phyloP scores from a whole-genome alignment of 2,329 filamentous ascomycete genomes.

The Ophiocordyceps australis region DNA sequence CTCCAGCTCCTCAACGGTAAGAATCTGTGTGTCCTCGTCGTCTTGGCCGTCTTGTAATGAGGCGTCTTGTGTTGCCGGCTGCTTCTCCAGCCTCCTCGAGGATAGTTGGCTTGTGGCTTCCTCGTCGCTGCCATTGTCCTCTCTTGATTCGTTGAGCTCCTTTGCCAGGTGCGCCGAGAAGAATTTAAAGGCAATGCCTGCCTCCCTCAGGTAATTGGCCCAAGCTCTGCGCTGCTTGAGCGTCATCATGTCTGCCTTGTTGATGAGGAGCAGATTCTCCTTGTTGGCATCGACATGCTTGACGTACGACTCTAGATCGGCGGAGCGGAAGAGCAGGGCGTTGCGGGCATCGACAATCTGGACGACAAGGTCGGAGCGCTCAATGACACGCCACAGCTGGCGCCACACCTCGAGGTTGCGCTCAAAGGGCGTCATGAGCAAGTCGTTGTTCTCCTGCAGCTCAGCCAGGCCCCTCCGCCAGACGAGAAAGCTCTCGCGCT shows the following conservation, averaged over 20 bases:
- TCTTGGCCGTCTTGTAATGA: constrained; percentile 6
- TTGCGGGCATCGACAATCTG: constrained; percentile 98
- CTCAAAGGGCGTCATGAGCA: constrained; percentile 96
- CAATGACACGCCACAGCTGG: constrained; percentile 94
- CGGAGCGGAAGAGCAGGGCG: constrained; percentile 81
- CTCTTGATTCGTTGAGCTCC: constrained; percentile 62
- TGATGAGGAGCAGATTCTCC: constrained; percentile 81
- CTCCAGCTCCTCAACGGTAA: constrained; percentile 87
- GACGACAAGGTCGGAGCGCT: constrained; percentile 85
- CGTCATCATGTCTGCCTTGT: constrained; percentile 99
- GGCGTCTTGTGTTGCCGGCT: constrained; percentile 6
- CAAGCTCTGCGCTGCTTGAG: constrained; percentile 62
- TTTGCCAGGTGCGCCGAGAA: constrained; percentile 91
- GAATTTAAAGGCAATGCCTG: constrained; percentile 80
- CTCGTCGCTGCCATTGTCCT: constrained; percentile 28
- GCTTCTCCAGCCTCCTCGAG: constrained; percentile 10
- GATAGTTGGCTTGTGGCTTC: constrained; percentile 5
- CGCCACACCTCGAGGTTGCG: constrained; percentile 95
- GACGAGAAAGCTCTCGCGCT: constrained; percentile 64
- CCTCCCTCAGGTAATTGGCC: constrained; percentile 70
- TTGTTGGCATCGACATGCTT: constrained; percentile 81
- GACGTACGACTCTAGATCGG: constrained; percentile 85
- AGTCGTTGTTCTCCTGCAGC: constrained; percentile 80
- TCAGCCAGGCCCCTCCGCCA: constrained; percentile 88
- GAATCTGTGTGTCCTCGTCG: constrained; percentile 53